phyloP scores from a whole-genome alignment of 352 stramenopile genomes.

The Pythium rhizo-oryzae region DNA sequence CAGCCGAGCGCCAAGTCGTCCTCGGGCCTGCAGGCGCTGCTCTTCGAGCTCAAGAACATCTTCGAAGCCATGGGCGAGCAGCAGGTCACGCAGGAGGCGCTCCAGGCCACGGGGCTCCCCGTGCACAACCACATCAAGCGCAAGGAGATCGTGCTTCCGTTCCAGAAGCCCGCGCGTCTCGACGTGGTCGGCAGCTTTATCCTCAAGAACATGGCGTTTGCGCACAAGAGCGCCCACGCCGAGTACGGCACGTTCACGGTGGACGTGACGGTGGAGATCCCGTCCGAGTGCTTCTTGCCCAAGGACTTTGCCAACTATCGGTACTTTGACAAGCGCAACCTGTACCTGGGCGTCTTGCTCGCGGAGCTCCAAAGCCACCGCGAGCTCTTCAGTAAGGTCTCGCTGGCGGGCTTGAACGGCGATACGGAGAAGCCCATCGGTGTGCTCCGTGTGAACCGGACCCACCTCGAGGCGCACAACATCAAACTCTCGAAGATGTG shows the following conservation, averaged over 20 bases:
- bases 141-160: slow-evolving; percentile 88
- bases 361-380: slow-evolving; percentile 48
- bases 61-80: slow-evolving; percentile 63
- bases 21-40: slow-evolving; percentile 58
- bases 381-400: slow-evolving; percentile 55
- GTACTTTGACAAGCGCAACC: slow-evolving; percentile 88
- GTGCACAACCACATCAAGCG: slow-evolving; percentile 78
- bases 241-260: slow-evolving; percentile 69
- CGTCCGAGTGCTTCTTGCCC: slow-evolving; percentile 73
- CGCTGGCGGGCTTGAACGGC: slow-evolving; percentile 70
- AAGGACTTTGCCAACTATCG: slow-evolving; percentile 92
- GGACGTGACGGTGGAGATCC: slow-evolving; percentile 87
- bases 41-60: slow-evolving; percentile 85
- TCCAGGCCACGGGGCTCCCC: slow-evolving; percentile 56
- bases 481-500: slow-evolving; percentile 58
- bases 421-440: slow-evolving; percentile 81
- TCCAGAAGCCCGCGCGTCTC: slow-evolving; percentile 69
- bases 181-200: slow-evolving; percentile 91
- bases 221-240: slow-evolving; percentile 43
- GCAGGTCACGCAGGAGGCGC: slow-evolving; percentile 74
- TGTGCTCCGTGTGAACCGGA: slow-evolving; percentile 47
- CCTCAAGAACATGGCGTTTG: slow-evolving; percentile 78
- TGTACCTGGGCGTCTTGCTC: slow-evolving; percentile 84
- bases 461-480: slow-evolving; percentile 42
- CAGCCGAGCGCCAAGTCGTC: slow-evolving; percentile 51